phyloP scores from a whole-genome alignment of 2,329 filamentous ascomycete genomes.

The Penicillium olsonii region DNA sequence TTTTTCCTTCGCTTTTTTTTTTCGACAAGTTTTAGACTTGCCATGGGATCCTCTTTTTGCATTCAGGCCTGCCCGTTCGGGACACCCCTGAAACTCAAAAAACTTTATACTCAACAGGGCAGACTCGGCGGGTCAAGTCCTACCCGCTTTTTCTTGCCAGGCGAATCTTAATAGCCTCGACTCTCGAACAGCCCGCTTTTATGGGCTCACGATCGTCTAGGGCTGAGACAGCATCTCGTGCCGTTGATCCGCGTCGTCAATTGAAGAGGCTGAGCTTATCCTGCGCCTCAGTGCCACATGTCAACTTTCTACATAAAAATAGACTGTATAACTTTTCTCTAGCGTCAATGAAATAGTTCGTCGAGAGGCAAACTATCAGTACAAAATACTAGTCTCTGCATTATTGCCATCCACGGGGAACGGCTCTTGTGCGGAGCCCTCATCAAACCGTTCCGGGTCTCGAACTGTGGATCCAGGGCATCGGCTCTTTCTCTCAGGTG shows the following conservation, averaged over 20 bases:
- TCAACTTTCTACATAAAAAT: background rate
- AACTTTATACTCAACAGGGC: background rate
- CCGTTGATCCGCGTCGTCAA: background rate
- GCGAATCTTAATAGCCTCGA: background rate
- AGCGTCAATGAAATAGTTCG: background rate
- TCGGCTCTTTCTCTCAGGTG: background rate
- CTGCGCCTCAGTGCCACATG: slow-evolving; percentile 3
- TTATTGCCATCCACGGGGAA: background rate
- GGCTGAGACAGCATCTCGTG: slow-evolving; percentile 9
- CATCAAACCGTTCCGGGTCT: background rate
- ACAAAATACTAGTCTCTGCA: background rate
- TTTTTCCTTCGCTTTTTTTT: background rate
- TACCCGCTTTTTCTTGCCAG: slow-evolving; percentile 8
- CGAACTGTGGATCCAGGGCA: background rate
- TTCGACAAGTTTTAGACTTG: background rate
- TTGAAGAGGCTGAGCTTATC: slow-evolving; percentile 16
- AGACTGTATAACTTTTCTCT: background rate
- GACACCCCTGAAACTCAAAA: slow-evolving; percentile 4
- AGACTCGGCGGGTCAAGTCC: slow-evolving; percentile 11
- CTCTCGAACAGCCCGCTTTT: slow-evolving; percentile 2
- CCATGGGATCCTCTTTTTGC: background rate
- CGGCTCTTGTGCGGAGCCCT: background rate
- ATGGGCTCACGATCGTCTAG: slow-evolving; percentile 14
- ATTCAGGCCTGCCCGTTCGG: background rate
- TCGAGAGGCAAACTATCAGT: background rate